These are phyloP conservation scores for Colletotrichum aenigma DNA, from an alignment of 2,329 filamentous ascomycete species.

Conservation along the genomic window DNA sequence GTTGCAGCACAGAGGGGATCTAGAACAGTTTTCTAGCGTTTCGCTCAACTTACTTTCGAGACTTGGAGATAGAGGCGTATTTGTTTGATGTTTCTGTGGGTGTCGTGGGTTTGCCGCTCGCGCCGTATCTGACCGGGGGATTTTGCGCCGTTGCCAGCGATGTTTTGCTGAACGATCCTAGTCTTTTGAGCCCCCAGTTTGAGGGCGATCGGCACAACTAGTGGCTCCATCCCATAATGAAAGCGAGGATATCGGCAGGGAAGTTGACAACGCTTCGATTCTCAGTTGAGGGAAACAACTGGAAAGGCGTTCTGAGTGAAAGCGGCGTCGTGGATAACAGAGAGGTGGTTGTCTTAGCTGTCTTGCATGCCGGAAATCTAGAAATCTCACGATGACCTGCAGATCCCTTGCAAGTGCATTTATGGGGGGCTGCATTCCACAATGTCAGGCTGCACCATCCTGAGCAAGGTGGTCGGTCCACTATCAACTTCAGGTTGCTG, in stretches of 20 bases:
- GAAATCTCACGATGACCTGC: slow-evolving; percentile 5
- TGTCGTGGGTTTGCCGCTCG: neutral
- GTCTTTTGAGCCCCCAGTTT: neutral
- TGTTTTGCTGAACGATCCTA: neutral
- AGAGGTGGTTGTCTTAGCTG: slow-evolving; percentile 1
- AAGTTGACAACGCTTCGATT: neutral
- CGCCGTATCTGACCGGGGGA: neutral
- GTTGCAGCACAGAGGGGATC: neutral
- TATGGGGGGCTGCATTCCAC: neutral
- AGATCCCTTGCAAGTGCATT: slow-evolving; percentile 9
- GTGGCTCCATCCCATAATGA: neutral
- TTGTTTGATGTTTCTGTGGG: neutral
- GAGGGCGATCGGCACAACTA: slow-evolving; percentile 3
- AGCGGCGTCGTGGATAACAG: neutral
- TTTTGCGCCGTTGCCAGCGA: neutral
- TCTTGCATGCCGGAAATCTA: neutral
- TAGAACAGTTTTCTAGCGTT: neutral
- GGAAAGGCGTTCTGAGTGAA: neutral
- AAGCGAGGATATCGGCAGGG: neutral
- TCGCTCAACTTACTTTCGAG: neutral
- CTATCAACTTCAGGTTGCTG: neutral
- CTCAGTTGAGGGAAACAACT: neutral
- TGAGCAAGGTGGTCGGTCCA: neutral
- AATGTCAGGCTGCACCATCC: neutral
- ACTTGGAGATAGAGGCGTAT: neutral